A percentile compares a stretch with the other conserved stretches of the same genome.
phyloP scores from a whole-genome alignment of 257 asterid species.

The Solanum medicagineum region DNA sequence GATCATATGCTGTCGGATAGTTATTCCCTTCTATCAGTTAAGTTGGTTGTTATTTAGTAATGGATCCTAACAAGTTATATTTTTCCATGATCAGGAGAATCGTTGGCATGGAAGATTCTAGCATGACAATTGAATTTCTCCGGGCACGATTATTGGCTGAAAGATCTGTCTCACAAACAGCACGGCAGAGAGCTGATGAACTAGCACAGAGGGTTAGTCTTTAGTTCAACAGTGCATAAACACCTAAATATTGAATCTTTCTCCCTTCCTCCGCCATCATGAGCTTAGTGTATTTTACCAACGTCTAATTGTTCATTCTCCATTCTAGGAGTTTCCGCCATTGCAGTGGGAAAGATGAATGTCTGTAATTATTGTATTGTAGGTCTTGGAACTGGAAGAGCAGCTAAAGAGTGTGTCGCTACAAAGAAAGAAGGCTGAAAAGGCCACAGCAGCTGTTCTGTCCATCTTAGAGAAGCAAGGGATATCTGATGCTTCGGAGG shows the following conservation, averaged over 20 bases:
- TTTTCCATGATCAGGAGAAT: slow-evolving; percentile 23
- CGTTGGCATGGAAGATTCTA: slow-evolving; percentile 42
- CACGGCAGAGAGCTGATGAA: slow-evolving; percentile 81
- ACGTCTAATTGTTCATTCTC: neutral
- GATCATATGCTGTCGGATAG: neutral
- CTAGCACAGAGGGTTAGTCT: slow-evolving; percentile 75
- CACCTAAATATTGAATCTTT: neutral
- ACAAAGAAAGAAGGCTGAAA: slow-evolving; percentile 86
- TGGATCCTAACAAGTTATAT: neutral
- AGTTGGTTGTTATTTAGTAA: neutral
- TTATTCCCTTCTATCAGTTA: neutral
- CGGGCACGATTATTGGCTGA: slow-evolving; percentile 82
- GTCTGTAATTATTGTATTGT: neutral
- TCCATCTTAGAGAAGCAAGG: slow-evolving; percentile 69
- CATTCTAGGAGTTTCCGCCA: neutral
- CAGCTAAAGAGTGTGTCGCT: slow-evolving; percentile 61
- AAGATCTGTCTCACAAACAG: slow-evolving; percentile 78
- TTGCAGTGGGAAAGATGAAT: neutral
- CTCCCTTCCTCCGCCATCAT: neutral
- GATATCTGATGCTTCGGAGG: slow-evolving; percentile 60
- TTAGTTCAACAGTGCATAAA: neutral
- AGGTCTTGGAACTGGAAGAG: slow-evolving; percentile 86
- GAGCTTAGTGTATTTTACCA: neutral
- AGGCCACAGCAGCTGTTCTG: slow-evolving; percentile 77
- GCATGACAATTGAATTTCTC: slow-evolving; percentile 76